Conservation (phyloP, 768 basidiomycete genomes). For the Naganishia vaughanmartiniae region DNA sequence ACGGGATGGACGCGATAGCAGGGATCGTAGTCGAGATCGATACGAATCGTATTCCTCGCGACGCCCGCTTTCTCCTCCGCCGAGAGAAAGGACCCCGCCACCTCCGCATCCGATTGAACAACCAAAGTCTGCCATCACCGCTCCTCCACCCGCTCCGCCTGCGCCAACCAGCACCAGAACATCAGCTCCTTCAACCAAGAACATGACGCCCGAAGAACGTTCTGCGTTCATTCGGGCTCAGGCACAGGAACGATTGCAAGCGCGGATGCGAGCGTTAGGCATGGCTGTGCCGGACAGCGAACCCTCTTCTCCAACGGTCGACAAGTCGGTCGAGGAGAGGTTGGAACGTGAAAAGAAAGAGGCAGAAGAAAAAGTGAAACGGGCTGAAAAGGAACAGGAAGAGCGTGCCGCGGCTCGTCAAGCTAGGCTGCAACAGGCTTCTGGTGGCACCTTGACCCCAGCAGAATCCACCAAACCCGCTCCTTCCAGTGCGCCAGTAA, state of each 20-base stretch:
- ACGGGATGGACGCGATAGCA: conserved; percentile 50
- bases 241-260: conserved; percentile 76
- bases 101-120: conserved; percentile 51
- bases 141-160: conserved; percentile 59
- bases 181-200: conserved; percentile 58
- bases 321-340: conserved; percentile 78
- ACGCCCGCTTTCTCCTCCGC: conserved; percentile 39
- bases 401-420: conserved; percentile 70
- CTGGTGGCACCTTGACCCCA: conserved; percentile 22
- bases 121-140: conserved; percentile 28
- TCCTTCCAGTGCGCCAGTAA: conserved; percentile 54
- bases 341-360: conserved; percentile 82
- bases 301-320: conserved; percentile 55
- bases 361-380: conserved; percentile 76
- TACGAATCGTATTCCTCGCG: conserved; percentile 49
- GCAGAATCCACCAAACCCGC: conserved; percentile 52
- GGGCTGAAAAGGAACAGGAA: conserved; percentile 76
- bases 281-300: conserved; percentile 54
- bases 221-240: conserved; percentile 72
- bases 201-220: conserved; percentile 82
- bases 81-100: conserved; percentile 55
- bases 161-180: conserved; percentile 55
- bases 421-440: conserved; percentile 68
- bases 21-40: conserved; percentile 40
- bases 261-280: conserved; percentile 80